These are phyloP conservation scores for Aspergillus versicolor DNA, from an alignment of 2,329 filamentous ascomycete genomes.

Conservation along the genomic window DNA sequence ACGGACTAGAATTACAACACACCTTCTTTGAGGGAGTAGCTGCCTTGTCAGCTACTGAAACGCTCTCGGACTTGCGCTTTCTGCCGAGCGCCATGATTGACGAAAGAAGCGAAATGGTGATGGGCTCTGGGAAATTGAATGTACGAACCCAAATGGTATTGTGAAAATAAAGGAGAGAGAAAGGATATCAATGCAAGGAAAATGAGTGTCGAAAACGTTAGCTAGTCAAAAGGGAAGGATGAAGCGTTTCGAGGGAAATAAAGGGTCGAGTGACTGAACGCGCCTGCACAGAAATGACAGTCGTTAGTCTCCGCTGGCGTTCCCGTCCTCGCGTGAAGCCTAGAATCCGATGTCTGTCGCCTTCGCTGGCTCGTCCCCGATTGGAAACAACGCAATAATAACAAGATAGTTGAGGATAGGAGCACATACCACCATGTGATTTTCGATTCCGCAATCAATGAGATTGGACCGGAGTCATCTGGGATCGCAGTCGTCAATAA, in stretches of 20 bases:
- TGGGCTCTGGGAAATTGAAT: neutral
- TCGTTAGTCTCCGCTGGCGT: neutral
- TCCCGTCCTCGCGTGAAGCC: neutral
- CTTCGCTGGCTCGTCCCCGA: neutral
- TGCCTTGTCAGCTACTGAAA: slow-evolving; percentile 19
- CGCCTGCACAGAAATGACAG: slow-evolving; percentile 7
- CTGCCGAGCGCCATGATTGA: slow-evolving; percentile 12
- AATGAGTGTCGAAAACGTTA: neutral
- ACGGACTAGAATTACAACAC: slow-evolving; percentile 11
- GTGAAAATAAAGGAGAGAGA: neutral
- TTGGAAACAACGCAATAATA: neutral
- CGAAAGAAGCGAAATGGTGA: slow-evolving; percentile 2
- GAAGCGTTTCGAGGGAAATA: neutral
- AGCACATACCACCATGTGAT: neutral
- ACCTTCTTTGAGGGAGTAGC: slow-evolving; percentile 26
- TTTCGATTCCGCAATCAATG: neutral
- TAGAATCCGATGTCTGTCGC: neutral
- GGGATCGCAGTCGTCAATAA: neutral
- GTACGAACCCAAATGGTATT: neutral
- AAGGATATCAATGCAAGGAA: slow-evolving; percentile 3
- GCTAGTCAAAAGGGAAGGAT: slow-evolving; percentile 11
- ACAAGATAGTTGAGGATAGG: neutral
- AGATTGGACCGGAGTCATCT: neutral
- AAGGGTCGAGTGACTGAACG: slow-evolving; percentile 12
- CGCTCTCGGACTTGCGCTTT: slow-evolving; percentile 31